phyloP scores from a whole-genome alignment of 768 basidiomycete genomes.

The Lentinula guzmanii region DNA sequence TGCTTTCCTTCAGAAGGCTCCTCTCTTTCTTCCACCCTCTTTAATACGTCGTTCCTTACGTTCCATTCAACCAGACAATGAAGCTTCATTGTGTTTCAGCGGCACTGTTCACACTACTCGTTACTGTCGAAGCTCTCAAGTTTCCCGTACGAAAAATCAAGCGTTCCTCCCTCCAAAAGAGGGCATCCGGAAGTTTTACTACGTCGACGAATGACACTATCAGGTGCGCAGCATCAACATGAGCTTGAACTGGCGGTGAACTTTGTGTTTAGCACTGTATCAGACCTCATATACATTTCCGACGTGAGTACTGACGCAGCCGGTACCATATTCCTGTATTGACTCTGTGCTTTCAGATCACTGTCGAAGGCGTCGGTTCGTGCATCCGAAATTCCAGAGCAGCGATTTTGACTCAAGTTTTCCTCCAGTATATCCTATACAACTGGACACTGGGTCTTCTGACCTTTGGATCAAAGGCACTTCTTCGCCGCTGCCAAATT shows the following conservation, averaged over 20 bases:
- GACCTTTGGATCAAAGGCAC: conserved; percentile 69
- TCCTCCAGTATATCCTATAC: conserved; percentile 57
- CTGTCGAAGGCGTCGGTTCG: conserved; percentile 57
- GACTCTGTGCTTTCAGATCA: conserved; percentile 40
- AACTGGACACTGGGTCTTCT: conserved; percentile 81
- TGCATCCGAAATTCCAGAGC: conserved; percentile 5
- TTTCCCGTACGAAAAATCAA: conserved; percentile 43
- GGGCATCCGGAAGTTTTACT: conserved; percentile 24
- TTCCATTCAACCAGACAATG: conserved; percentile 25
- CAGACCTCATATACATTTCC: conserved; percentile 75
- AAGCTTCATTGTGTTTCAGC: conserved; percentile 29
- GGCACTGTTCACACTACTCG: conserved; percentile 29
- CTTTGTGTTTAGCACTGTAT: conserved; percentile 46
- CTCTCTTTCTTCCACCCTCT: conserved; percentile 7
- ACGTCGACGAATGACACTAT: conserved; percentile 21
- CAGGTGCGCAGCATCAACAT: conserved; percentile 5
- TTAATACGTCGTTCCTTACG: conserved; percentile 19
- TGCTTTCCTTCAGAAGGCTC: conserved; percentile 8
- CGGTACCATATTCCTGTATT: conserved; percentile 4
- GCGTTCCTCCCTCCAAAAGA: conserved; percentile 29
- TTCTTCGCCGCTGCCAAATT: conserved; percentile 40
- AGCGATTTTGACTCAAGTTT: conserved; percentile 6
- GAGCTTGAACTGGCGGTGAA: conserved; percentile 34
- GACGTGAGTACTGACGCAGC: conserved; percentile 45
- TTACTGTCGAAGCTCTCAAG: conserved; percentile 36